Percentiles rank a stretch among this genome's conserved stretches.
phyloP scores from a whole-genome alignment of 2,329 filamentous ascomycete species.

The Penicillium sclerotigenum region DNA sequence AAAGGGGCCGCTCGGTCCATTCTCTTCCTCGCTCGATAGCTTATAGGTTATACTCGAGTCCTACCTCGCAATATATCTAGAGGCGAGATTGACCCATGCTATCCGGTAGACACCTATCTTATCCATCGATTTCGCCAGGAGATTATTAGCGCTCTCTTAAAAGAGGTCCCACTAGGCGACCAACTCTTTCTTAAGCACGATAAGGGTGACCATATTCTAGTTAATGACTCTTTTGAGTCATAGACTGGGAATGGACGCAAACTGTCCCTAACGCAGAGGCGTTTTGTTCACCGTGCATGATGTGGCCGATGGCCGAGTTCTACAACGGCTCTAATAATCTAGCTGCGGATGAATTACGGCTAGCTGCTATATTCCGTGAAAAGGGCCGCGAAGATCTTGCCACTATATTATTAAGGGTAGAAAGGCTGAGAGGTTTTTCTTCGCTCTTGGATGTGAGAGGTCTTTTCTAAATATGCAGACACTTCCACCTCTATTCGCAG shows the following conservation, averaged over 20 bases:
- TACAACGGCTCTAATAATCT: neutral
- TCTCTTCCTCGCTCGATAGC: neutral
- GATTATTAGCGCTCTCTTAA: neutral
- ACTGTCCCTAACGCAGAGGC: neutral
- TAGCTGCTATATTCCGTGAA: neutral
- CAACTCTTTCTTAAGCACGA: conserved; percentile 5
- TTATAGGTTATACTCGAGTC: no score
- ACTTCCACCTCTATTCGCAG: neutral
- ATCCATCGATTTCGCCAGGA: conserved; percentile 1
- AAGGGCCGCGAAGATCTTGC: neutral
- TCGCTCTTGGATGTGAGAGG: neutral
- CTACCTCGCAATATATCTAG: no score
- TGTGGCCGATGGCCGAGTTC: neutral
- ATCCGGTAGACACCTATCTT: conserved; percentile 2
- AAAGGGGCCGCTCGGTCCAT: neutral
- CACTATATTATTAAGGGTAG: neutral
- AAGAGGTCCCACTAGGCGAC: neutral
- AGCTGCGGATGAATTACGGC: no score
- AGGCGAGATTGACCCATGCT: no score
- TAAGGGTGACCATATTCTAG: conserved; percentile 4
- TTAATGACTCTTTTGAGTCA: neutral
- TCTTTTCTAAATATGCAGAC: neutral
- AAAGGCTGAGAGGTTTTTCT: neutral
- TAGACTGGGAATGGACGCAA: conserved; percentile 6
- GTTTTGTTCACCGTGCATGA: conserved; percentile 1